Evolutionary conservation across 1,139 yeast species (phyloP).

Genomic region (Kodamaea ohmeri): DNA sequence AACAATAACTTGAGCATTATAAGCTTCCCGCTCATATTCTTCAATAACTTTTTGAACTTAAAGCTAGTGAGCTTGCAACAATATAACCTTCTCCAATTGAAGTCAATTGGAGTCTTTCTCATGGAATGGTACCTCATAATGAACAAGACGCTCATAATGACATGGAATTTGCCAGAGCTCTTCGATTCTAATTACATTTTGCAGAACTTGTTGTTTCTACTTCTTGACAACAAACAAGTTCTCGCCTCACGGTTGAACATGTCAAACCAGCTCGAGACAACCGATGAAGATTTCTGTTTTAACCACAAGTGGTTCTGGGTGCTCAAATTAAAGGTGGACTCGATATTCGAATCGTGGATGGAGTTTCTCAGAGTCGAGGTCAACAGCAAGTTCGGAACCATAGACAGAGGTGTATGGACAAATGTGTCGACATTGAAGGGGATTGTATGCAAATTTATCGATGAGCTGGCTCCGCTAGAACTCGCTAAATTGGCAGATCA

Average conservation of each 20-base stretch:
- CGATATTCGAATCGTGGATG: slow-evolving; percentile 30
- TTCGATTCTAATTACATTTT: slow-evolving; percentile 18
- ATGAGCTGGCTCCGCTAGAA: slow-evolving; percentile 19
- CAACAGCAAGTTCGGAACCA: slow-evolving; percentile 7
- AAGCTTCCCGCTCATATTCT: slow-evolving; percentile 44
- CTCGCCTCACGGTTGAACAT: slow-evolving; percentile 14
- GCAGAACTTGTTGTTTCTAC: slow-evolving; percentile 16
- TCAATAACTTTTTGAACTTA: slow-evolving; percentile 27
- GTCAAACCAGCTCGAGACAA: background rate
- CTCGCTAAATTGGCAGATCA: slow-evolving; percentile 6
- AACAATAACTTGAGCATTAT: slow-evolving; percentile 30
- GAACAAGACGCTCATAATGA: slow-evolving; percentile 28
- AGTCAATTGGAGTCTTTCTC: slow-evolving; percentile 20
- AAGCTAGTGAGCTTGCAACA: slow-evolving; percentile 13
- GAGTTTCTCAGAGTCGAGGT: slow-evolving; percentile 18
- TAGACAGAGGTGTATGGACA: slow-evolving; percentile 12
- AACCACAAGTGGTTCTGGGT: slow-evolving; percentile 30
- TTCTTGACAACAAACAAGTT: slow-evolving; percentile 17
- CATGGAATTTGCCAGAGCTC: slow-evolving; percentile 17
- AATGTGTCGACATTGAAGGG: slow-evolving; percentile 18
- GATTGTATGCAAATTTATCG: slow-evolving; percentile 17
- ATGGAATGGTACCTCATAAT: slow-evolving; percentile 43
- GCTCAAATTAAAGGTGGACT: slow-evolving; percentile 24
- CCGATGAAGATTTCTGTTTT: slow-evolving; percentile 22
- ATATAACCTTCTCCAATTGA: slow-evolving; percentile 16